A percentile compares a stretch with the other conserved stretches of the same genome.
Evolutionary conservation across 2,329 filamentous ascomycete species (phyloP).

Genomic region (Alternaria triticimaculans): DNA sequence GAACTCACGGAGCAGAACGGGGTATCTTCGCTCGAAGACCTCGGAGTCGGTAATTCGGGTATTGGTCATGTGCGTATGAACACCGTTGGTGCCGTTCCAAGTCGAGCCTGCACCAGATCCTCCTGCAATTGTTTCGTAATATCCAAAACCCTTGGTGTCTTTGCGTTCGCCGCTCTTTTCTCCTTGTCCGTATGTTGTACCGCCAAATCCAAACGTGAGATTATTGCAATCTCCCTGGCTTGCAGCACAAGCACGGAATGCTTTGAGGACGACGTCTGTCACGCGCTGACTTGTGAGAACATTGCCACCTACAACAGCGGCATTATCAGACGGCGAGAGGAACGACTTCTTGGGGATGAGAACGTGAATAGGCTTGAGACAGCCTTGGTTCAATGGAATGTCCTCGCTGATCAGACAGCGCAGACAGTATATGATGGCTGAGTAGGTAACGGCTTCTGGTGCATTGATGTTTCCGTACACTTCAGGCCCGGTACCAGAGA

Average conservation of each 20-base stretch:
- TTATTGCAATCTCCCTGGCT: constrained; percentile 85
- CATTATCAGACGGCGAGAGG: constrained; percentile 75
- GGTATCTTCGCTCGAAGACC: constrained; percentile 78
- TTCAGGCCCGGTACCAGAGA: constrained; percentile 78
- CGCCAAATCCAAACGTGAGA: constrained; percentile 82
- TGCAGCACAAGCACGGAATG: constrained; percentile 80
- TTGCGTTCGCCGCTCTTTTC: constrained; percentile 40
- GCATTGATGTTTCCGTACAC: constrained; percentile 83
- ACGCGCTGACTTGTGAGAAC: constrained; percentile 79
- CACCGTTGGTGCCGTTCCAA: constrained; percentile 76
- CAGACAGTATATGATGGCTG: constrained; percentile 85
- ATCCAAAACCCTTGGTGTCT: constrained; percentile 78
- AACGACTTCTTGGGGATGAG: constrained; percentile 75
- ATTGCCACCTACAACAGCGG: constrained; percentile 84
- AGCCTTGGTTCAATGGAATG: constrained; percentile 87
- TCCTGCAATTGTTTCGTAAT: constrained; percentile 85
- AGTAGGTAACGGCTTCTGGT: constrained; percentile 81
- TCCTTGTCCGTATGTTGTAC: constrained; percentile 42
- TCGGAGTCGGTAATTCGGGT: constrained; percentile 83
- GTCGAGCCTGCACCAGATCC: constrained; percentile 74
- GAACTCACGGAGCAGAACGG: constrained; percentile 75
- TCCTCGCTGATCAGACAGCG: constrained; percentile 80
- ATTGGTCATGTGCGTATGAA: constrained; percentile 89
- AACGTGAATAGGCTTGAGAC: constrained; percentile 77
- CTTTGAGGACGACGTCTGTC: constrained; percentile 82